Percentiles rank a stretch among this genome's conserved stretches.
These are phyloP conservation scores for Hymenoscyphus linearis DNA, from an alignment of 2,329 filamentous ascomycete genomes.

Conservation along the genomic window DNA sequence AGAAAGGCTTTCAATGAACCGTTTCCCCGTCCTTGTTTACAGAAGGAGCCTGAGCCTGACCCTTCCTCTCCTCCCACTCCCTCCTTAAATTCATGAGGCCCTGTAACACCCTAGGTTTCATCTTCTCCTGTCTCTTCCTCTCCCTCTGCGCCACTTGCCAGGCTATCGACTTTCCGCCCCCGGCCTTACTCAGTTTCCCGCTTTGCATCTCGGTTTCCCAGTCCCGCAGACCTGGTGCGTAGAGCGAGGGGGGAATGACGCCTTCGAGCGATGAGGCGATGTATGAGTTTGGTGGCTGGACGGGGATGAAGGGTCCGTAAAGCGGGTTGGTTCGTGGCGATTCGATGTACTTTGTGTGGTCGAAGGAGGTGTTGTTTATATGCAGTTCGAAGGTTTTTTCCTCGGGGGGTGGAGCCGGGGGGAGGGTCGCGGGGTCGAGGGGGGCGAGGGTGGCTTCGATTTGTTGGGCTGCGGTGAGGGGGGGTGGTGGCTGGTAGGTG, in stretches of 20 bases:
- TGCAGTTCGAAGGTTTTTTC: constrained; percentile 23
- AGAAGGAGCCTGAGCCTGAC: not conserved
- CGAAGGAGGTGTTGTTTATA: constrained; percentile 18
- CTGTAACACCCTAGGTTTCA: constrained; percentile 10
- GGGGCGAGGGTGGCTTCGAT: constrained; percentile 4
- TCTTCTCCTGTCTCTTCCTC: constrained; percentile 6
- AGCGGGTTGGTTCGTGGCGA: constrained; percentile 22
- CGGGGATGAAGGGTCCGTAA: constrained; percentile 26
- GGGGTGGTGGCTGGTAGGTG: constrained; percentile 4
- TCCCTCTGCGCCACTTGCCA: constrained; percentile 11
- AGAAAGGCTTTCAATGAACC: not conserved
- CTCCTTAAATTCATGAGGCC: constrained; percentile 12
- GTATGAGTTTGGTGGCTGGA: constrained; percentile 13
- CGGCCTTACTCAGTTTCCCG: not conserved
- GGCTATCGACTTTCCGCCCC: constrained; percentile 8
- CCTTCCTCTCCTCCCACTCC: constrained; percentile 7
- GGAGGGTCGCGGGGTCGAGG: not conserved
- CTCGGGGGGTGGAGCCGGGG: not conserved
- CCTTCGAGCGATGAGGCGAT: constrained; percentile 21
- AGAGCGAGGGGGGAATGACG: constrained; percentile 16
- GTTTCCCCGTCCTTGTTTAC: too few species aligned
- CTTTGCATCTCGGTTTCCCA: constrained; percentile 28
- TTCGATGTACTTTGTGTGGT: constrained; percentile 19
- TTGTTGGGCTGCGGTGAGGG: not conserved
- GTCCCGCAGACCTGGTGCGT: constrained; percentile 25